Base-by-base conservation (phyloP, 2,329 filamentous ascomycete species). In the Thyridium curvatum region DNA sequence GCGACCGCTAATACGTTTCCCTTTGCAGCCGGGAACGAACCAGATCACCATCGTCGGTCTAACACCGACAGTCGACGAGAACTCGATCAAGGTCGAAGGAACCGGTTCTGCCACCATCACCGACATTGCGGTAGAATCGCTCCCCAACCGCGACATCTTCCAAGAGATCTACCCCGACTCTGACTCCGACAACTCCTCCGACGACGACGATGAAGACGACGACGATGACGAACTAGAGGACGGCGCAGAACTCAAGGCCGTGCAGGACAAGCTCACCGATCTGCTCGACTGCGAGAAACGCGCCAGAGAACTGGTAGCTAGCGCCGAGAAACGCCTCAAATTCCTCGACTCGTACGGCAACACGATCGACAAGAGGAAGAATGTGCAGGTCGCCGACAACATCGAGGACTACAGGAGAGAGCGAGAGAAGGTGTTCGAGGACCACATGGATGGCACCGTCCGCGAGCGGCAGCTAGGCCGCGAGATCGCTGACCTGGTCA, bases 31-130 rank as follows among this genome's bases (percentile, higher is more conserved):
- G n/a, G 76, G 77, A 8, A 50, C 62, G 8, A 81, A 79, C 46
- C 68, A 78, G 46, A 69, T 82, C 40, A 69, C 66, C 12, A 68
- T 81, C 35, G 55, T 70, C 33, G 77, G 74, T 5, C 55, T 79
- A 30, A 68, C 74, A 8, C 69, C 72, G 3, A 69, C 64, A 2
- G 64, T 71, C 8, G 69, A 78, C 47, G 64, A 73, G 49, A 64
- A 74, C 46, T 76, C 72, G 9, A 72, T 82, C 57, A 77, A 77
- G 47, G 68, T 82, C 28, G 74, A 79, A 47, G 75, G 76, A 34
- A 69, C 67, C 37, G 74, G 75, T n/a, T 53, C 67, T 0, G 77
- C 74, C 8, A 71, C 71, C 37, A 76, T 82, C 49, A 74, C 71
- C 10, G 78, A 85, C 49, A 80, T 84, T 44, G 69, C 72, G 9